Conservation (phyloP, 352 stramenopile species). For the Phytophthora kernoviae region DNA sequence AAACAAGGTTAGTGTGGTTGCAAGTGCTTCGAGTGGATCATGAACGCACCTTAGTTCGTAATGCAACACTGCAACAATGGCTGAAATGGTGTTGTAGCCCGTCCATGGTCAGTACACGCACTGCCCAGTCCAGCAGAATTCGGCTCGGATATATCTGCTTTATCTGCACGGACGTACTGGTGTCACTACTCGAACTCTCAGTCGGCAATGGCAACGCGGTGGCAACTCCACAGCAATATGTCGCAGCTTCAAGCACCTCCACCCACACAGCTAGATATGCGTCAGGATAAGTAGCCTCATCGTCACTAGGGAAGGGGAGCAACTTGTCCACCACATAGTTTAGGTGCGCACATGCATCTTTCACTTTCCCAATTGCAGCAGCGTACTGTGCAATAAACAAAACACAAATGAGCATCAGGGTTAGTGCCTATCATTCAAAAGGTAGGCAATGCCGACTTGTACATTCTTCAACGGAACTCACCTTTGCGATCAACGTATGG, state of each 20-base stretch:
- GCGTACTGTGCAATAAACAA: slow-evolving; percentile 48
- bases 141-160: slow-evolving; percentile 57
- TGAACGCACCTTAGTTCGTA: slow-evolving; percentile 46
- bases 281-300: slow-evolving; percentile 49
- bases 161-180: slow-evolving; percentile 14
- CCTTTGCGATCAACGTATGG: slow-evolving; percentile 72
- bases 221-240: slow-evolving; percentile 49
- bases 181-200: slow-evolving; percentile 4
- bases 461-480: slow-evolving; percentile 15
- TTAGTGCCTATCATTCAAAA: not conserved
- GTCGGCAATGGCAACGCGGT: slow-evolving; percentile 10
- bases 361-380: slow-evolving; percentile 52
- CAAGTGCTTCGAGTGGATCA: not conserved
- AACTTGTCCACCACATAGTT: slow-evolving; percentile 58
- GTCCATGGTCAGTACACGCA: slow-evolving; percentile 47
- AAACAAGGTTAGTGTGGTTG: not conserved
- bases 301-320: slow-evolving; percentile 35
- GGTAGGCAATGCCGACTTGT: not conserved
- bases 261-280: slow-evolving; percentile 59
- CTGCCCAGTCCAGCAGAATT: slow-evolving; percentile 55
- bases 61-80: slow-evolving; percentile 50
- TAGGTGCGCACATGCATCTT: slow-evolving; percentile 59
- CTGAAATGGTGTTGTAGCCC: slow-evolving; percentile 53
- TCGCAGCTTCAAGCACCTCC: slow-evolving; percentile 57
- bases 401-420: not conserved